Evolutionary conservation across 208 protist species (phyloP), one percentile per base, ranked within the genome.

Genomic region (Strigomonas culicis): DNA sequence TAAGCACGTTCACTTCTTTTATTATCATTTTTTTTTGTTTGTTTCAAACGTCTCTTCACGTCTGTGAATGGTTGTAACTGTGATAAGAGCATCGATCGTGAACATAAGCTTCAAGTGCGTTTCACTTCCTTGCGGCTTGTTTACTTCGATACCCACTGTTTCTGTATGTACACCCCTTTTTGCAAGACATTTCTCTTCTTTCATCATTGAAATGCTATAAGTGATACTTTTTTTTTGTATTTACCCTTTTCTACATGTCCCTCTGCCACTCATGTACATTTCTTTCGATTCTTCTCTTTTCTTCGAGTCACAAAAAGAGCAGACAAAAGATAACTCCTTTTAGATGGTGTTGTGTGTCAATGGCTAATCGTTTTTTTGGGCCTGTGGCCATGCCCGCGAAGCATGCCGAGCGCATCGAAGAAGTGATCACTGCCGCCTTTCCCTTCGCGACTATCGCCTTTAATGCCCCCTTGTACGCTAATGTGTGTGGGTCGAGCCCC

Each of bases 221-320:
- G 30, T 49, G 1, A 27, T 59, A 22, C 2, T 58, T 58, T 58
- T 57, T 56, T 65, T 65, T 24, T 66, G 28, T 50, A n/a, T 22
- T 58, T 65, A 0, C 30, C 22, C 11, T 53, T 64, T 55, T 34
- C 8, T 65, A 6, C 6, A 53, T 53, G 49, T 53, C 17, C 10
- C 6, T 53, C 25, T 19, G 6, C 49, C 6, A 6, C 22, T 4
- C 51, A 4, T 58, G 11, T 56, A 22, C 22, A 10, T 57, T 1
- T 43, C 1, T 56, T 7, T 46, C 41, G 2, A 15, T 51, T 22
- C 61, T 43, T 53, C 49, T 53, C 21, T 24, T 53, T 24, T 53
- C 8, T 53, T 24, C 17, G 10, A 10, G 10, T 53, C 21, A 13
- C 49, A 53, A 53, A 53, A 53, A 24, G 13, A 19, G n/a, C n/a